Evolutionary conservation across 2,329 filamentous ascomycete species (phyloP), one percentile per base, ranked within the genome.

Genomic region (Aspergillus sojae): DNA sequence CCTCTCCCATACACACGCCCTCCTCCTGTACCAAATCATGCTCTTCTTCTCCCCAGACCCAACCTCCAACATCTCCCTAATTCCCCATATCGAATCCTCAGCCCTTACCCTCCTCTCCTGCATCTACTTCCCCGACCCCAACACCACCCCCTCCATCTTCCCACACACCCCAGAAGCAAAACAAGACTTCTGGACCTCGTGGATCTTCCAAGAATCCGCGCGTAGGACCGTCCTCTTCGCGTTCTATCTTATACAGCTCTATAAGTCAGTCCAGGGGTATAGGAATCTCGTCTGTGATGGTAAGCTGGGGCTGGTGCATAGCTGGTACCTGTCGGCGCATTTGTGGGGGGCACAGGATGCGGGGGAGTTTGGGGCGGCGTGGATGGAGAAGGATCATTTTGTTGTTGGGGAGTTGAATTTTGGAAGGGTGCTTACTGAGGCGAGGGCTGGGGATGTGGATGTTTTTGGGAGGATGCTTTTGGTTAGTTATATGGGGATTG

Each of bases 151-250:
- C 21, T 41, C 66, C 0, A 62, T 57, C 0, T 67, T 68, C 1
- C 60, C 74, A 0, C 64, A 81, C 5, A 72, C 81, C 0, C 68
- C 85, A 4, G 78, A 77, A 11, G 75, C 79, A 0, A 79, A 80
- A 1, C 78, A 76, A 21, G 66, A 76, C 0, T 83, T 83, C 52
- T 88, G 85, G 85, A 71, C 74, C 9, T 75, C 78, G 1, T 88
- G 83, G 83, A 73, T 85, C 3, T 76, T 86, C 23, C 79, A 85
- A 12, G 85, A 88, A 69, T 86, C 84, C 0, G 76, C 81, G 1
- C 79, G 85, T 2, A 81, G 85, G 19, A 87, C 85, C 0, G 75
- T 84, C 0, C 72, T 87, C 1, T 75, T 84, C 14, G 71, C 80
- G 0, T 82, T 83, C 65, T 85, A 83, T 50, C 78, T 86, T 32